Percentiles rank a stretch among this genome's conserved stretches.
These are phyloP conservation scores for Glycine tomentella DNA, from an alignment of 306 rosid species.

Conservation along the genomic window DNA sequence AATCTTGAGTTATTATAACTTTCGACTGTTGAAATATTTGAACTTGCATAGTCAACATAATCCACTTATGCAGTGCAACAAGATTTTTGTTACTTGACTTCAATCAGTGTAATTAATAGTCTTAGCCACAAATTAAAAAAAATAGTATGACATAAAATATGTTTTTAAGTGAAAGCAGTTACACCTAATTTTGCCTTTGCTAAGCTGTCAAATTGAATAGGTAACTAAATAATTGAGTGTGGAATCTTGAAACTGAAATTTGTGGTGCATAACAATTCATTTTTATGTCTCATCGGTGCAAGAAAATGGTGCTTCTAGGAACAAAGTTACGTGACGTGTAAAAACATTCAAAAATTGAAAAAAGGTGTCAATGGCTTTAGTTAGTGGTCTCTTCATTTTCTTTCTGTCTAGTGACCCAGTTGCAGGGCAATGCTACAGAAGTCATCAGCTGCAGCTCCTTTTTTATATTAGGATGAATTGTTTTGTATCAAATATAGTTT, in stretches of 20 bases:
- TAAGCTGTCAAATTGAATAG: slow-evolving; percentile 5
- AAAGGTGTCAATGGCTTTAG: neutral
- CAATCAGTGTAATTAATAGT: too few relatives aligned
- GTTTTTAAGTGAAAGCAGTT: neutral
- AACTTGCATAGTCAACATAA: too few relatives aligned
- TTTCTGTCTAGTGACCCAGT: neutral
- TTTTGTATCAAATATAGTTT: neutral
- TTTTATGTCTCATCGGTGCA: neutral
- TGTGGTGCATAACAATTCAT: neutral
- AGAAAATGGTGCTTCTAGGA: slow-evolving; percentile 29
- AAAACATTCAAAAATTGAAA: neutral
- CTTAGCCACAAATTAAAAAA: neutral
- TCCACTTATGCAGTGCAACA: too few relatives aligned
- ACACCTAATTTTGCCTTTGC: slow-evolving; percentile 31
- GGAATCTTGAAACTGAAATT: slow-evolving; percentile 15
- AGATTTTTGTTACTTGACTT: too few relatives aligned
- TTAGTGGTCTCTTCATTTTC: neutral
- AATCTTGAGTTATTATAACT: slow-evolving; percentile 3
- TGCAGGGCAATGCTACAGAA: neutral
- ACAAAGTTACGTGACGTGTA: neutral
- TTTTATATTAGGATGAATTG: neutral
- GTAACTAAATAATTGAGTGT: neutral
- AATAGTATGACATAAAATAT: neutral
- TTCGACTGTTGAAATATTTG: neutral
- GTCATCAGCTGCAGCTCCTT: too few relatives aligned